phyloP scores from a whole-genome alignment of 2,329 filamentous ascomycete species.

The Orbilia oligospora region DNA sequence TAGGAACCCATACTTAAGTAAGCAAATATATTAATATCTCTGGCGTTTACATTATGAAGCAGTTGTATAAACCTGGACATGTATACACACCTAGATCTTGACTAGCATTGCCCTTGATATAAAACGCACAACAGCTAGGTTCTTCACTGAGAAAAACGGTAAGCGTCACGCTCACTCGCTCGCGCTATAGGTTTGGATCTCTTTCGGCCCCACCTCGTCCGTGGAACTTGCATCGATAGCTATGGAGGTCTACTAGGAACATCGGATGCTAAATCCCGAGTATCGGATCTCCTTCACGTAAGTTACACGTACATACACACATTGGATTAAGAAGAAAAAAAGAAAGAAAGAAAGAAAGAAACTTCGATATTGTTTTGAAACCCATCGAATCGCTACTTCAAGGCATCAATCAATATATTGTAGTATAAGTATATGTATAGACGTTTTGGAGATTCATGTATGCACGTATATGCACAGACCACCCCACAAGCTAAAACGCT shows the following conservation, averaged over 20 bases:
- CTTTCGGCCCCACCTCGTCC: conserved; percentile 44
- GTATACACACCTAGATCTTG: background rate
- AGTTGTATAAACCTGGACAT: conserved; percentile 13
- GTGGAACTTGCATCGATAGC: conserved; percentile 3
- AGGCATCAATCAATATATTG: too few species aligned
- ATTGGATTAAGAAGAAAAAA: conserved; percentile 9
- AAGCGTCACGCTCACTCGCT: background rate
- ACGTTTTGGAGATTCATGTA: too few species aligned
- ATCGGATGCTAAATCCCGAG: conserved; percentile 41
- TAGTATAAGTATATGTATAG: too few species aligned
- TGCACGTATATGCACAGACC: background rate
- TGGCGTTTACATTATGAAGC: background rate
- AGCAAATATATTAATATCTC: background rate
- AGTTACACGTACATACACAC: too few species aligned
- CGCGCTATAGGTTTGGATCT: background rate
- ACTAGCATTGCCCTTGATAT: conserved; percentile 29
- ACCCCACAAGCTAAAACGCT: too few species aligned
- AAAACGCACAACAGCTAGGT: background rate
- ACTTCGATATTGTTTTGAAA: background rate
- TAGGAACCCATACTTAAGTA: background rate
- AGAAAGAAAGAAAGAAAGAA: too few species aligned
- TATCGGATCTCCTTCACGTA: background rate
- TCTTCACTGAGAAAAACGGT: background rate
- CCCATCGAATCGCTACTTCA: too few species aligned
- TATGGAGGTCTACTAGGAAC: conserved; percentile 1